Conservation (phyloP, 352 stramenopile species). For the Ochromonadaceae sp. region DNA sequence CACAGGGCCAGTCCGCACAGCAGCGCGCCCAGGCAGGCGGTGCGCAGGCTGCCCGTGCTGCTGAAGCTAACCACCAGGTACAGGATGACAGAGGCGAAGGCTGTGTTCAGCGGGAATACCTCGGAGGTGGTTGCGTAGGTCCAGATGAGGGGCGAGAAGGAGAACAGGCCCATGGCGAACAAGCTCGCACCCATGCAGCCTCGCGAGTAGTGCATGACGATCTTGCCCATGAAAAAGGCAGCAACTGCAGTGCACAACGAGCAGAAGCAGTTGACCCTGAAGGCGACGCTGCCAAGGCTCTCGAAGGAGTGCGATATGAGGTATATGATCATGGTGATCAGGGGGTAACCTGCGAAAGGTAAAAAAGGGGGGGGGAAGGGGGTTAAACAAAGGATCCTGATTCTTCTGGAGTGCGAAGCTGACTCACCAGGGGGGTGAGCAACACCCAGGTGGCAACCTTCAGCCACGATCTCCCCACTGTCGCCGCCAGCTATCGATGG, state of each 20-base stretch:
- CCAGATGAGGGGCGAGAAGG: slow-evolving; percentile 82
- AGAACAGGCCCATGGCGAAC: slow-evolving; percentile 41
- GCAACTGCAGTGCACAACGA: slow-evolving; percentile 38
- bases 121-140: slow-evolving; percentile 79
- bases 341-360: slow-evolving; percentile 53
- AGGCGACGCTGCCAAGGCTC: slow-evolving; percentile 34
- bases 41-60: neutral
- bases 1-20: slow-evolving; percentile 72
- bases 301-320: slow-evolving; percentile 10
- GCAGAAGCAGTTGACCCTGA: slow-evolving; percentile 65
- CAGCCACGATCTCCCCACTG: slow-evolving; percentile 72
- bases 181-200: neutral
- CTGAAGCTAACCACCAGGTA: slow-evolving; percentile 45
- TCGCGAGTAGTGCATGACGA: neutral
- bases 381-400: neutral
- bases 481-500: slow-evolving; percentile 67
- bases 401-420: no score
- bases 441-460: slow-evolving; percentile 74
- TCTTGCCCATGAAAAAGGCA: slow-evolving; percentile 23
- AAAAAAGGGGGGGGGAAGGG: neutral
- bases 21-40: slow-evolving; percentile 47
- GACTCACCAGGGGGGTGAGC: no score
- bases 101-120: slow-evolving; percentile 91
- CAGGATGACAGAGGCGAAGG: slow-evolving; percentile 60
- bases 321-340: slow-evolving; percentile 73